These are phyloP conservation scores for Chimonanthus salicifolius DNA, from an alignment of 164 flowering plant species.

Conservation along the genomic window DNA sequence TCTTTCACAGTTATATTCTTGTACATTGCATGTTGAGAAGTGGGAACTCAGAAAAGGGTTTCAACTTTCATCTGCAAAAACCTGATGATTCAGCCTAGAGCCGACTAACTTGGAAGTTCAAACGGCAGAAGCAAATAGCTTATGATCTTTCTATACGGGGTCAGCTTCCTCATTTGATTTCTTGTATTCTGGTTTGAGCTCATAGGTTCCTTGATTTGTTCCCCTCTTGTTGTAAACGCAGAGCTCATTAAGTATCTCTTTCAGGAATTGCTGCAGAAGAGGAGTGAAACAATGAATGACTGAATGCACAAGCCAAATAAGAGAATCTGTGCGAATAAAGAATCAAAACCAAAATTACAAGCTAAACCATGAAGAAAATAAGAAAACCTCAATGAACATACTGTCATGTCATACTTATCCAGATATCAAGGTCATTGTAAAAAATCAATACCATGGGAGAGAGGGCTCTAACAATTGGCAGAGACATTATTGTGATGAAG, in stretches of 20 bases:
- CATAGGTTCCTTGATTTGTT: conserved; percentile 76
- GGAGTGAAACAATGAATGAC: background rate
- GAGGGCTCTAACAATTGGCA: no score
- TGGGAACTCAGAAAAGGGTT: background rate
- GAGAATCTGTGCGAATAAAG: background rate
- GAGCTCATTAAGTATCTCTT: conserved; percentile 73
- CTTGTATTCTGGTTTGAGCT: conserved; percentile 85
- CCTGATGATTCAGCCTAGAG: background rate
- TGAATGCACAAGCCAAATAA: background rate
- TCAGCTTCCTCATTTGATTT: conserved; percentile 32
- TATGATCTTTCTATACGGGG: conserved; percentile 13
- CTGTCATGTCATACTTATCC: no score
- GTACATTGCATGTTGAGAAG: no score
- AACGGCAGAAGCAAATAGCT: background rate
- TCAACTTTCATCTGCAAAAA: background rate
- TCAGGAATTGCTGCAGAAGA: conserved; percentile 72
- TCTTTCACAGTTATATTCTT: no score
- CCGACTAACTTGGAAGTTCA: background rate
- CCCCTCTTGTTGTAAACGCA: conserved; percentile 91
- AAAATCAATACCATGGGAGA: no score
- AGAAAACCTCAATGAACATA: no score
- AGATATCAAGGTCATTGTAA: no score
- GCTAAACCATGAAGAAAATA: no score
- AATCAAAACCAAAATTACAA: background rate
- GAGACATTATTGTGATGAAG: no score